Evolutionary conservation across 2,329 filamentous ascomycete genomes (phyloP).

Genomic region (Talaromyces sp.): DNA sequence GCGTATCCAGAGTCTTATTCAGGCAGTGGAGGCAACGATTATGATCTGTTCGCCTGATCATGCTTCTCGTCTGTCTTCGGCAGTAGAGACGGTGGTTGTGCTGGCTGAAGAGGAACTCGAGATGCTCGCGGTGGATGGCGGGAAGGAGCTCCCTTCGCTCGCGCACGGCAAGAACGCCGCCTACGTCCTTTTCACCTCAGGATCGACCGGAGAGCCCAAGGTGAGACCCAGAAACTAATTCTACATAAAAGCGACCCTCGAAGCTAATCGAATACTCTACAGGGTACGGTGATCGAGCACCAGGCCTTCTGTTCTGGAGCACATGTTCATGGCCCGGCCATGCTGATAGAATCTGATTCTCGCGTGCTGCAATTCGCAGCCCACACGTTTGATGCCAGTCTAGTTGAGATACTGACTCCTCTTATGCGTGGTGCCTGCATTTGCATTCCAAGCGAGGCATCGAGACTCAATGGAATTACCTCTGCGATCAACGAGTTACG

Average conservation of each 20-base stretch:
- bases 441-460: conserved; percentile 50
- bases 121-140: background rate
- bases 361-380: conserved; percentile 56
- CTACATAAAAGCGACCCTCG: conserved; percentile 60
- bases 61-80: background rate
- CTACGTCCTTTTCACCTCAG: conserved; percentile 58
- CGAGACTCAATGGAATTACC: conserved; percentile 24
- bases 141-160: background rate
- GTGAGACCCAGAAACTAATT: conserved; percentile 59
- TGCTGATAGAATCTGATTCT: conserved; percentile 48
- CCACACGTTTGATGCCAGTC: conserved; percentile 50
- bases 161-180: conserved; percentile 31
- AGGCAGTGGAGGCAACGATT: conserved; percentile 1
- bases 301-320: conserved; percentile 51
- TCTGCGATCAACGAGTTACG: conserved; percentile 45
- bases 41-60: conserved; percentile 3
- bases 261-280: conserved; percentile 8
- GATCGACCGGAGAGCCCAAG: conserved; percentile 48
- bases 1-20: background rate
- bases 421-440: conserved; percentile 54
- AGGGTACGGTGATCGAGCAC: conserved; percentile 61
- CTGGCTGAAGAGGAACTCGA: conserved; percentile 1
- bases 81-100: conserved; percentile 10
- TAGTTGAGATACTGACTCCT: conserved; percentile 52
- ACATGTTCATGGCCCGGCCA: conserved; percentile 47